These are phyloP conservation scores for Penicillium psychrosexuale DNA, from an alignment of 2,329 filamentous ascomycete genomes.

Conservation along the genomic window DNA sequence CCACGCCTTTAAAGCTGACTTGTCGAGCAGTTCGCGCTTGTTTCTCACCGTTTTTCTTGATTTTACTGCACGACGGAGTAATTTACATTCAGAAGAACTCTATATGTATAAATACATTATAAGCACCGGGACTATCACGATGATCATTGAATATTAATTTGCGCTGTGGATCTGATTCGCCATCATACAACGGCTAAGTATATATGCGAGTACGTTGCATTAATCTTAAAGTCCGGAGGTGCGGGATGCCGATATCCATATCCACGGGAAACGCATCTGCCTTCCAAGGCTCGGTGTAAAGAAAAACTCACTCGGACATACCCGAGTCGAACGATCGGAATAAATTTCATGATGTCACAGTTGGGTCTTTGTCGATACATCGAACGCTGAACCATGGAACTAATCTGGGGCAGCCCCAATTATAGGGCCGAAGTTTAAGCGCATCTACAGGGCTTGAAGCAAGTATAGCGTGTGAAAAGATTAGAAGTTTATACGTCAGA, in stretches of 20 bases:
- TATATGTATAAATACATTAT: background rate
- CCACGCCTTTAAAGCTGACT: background rate
- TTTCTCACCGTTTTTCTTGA: background rate
- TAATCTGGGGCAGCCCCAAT: background rate
- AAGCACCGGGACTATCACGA: background rate
- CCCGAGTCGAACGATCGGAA: background rate
- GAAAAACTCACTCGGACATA: background rate
- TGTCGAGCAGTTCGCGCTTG: background rate
- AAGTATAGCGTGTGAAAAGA: too few species aligned
- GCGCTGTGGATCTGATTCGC: conserved; percentile 15
- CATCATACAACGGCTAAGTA: conserved; percentile 11
- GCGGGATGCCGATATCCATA: background rate
- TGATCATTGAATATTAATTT: conserved; percentile 8
- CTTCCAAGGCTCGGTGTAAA: background rate
- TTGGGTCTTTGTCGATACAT: background rate
- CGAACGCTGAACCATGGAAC: background rate
- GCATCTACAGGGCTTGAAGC: too few species aligned
- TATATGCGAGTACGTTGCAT: background rate
- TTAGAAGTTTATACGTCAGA: too few species aligned
- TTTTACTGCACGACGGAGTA: background rate
- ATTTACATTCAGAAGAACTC: background rate
- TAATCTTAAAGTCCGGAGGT: background rate
- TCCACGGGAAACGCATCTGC: background rate
- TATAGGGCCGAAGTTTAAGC: background rate
- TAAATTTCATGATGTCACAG: background rate